A percentile compares a stretch with the other conserved stretches of the same genome.
These are phyloP conservation scores for Phyllostachys edulis DNA, from an alignment of 176 grass and related monocot species.

Conservation along the genomic window DNA sequence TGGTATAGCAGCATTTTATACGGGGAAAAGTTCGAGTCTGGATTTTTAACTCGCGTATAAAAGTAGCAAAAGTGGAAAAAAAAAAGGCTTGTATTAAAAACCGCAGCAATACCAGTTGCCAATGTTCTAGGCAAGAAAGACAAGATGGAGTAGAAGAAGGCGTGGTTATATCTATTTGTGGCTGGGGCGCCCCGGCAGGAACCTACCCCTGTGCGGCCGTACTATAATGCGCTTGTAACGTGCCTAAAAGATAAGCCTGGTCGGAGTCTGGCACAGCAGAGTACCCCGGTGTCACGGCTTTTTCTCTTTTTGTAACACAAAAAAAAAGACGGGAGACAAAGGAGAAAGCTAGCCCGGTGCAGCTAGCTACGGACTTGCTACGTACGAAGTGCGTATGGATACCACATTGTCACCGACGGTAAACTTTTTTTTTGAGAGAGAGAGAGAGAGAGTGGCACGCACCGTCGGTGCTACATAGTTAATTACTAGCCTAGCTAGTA, in stretches of 20 bases:
- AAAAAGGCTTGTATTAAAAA: too few relatives aligned
- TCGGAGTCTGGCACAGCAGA: constrained; percentile 29
- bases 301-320: background rate
- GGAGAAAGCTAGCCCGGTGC: background rate
- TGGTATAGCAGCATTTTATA: too few relatives aligned
- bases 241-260: constrained; percentile 23
- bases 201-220: background rate
- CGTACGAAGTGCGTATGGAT: background rate
- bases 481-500: background rate
- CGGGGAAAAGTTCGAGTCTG: too few relatives aligned
- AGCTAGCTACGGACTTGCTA: background rate
- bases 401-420: background rate
- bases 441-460: background rate
- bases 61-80: too few relatives aligned
- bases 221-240: background rate
- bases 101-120: too few relatives aligned
- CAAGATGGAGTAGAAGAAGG: too few relatives aligned
- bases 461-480: background rate
- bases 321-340: background rate
- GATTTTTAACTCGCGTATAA: too few relatives aligned
- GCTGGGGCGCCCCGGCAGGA: background rate
- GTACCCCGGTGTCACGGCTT: constrained; percentile 32
- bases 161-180: background rate
- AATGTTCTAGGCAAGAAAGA: too few relatives aligned
- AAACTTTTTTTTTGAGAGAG: too few relatives aligned